Conservation (phyloP, 805 yeast species). For the Jamesozyma spencerorum region DNA sequence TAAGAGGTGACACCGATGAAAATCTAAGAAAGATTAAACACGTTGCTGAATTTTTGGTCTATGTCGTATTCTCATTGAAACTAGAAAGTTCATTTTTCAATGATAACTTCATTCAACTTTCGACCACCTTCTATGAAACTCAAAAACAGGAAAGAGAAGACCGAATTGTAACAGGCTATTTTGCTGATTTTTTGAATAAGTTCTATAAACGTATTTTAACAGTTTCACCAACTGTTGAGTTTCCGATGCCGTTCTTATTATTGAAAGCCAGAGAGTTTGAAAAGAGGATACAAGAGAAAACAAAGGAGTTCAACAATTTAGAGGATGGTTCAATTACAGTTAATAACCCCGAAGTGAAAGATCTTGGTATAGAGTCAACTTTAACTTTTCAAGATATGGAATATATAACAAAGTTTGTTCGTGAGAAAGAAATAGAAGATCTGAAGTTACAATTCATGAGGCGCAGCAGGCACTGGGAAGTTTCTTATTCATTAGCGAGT, state of each 20-base stretch:
- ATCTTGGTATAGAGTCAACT: conserved; percentile 22
- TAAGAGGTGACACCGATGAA: conserved; percentile 71
- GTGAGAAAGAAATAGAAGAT: conserved; percentile 25
- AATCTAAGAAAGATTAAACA: conserved; percentile 59
- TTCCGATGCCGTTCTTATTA: conserved; percentile 59
- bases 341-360: conserved; percentile 9
- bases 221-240: conserved; percentile 75
- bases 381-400: conserved; percentile 27
- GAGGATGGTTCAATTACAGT: conserved; percentile 16
- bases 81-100: conserved; percentile 69
- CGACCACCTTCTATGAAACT: conserved; percentile 31
- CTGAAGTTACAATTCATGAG: conserved; percentile 27
- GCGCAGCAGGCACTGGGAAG: conserved; percentile 57
- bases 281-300: conserved; percentile 24
- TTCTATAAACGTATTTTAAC: conserved; percentile 53
- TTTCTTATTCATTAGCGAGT: conserved; percentile 42
- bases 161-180: conserved; percentile 24
- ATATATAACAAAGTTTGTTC: conserved; percentile 27
- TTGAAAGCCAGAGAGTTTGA: conserved; percentile 47
- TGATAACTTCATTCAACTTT: conserved; percentile 53
- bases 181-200: conserved; percentile 31
- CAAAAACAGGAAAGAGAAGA: conserved; percentile 12
- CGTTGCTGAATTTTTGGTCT: conserved; percentile 70
- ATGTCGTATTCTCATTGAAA: conserved; percentile 66
- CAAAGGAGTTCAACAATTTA: conserved; percentile 18